Conservation (phyloP, 805 yeast species). For the Blastobotrys attinorum region DNA sequence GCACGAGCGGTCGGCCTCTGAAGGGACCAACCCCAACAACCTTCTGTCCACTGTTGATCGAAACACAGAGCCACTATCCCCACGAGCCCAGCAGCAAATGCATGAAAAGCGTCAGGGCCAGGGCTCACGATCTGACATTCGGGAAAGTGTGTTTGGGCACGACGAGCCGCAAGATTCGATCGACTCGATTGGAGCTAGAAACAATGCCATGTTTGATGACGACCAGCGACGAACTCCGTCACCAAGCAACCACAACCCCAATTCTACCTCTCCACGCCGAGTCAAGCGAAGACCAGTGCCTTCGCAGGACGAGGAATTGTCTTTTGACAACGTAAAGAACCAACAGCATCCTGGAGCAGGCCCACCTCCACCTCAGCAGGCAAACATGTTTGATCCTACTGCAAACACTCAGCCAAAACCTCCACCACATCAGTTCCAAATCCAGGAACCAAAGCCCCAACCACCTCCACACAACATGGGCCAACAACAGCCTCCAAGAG, state of each 20-base stretch:
- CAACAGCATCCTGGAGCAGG: constrained; percentile 2
- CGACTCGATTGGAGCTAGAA: constrained; percentile 12
- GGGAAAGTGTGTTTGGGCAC: constrained; percentile 20
- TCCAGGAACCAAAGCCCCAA: background rate
- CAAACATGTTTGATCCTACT: constrained; percentile 11
- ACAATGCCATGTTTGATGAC: constrained; percentile 1
- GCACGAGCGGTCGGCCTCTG: no score
- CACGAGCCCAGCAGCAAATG: no score
- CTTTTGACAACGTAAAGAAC: constrained; percentile 7
- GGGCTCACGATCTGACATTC: constrained; percentile 20
- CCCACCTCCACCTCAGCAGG: constrained; percentile 4
- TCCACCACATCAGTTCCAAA: background rate
- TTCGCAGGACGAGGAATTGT: background rate
- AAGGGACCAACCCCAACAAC: no score
- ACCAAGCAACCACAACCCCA: background rate
- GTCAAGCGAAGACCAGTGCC: constrained; percentile 2
- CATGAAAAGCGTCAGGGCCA: no score
- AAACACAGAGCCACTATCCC: no score
- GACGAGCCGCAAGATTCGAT: constrained; percentile 17
- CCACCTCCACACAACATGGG: background rate
- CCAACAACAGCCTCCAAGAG: background rate
- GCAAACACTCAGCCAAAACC: background rate
- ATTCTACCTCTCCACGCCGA: constrained; percentile 1
- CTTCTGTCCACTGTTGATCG: no score
- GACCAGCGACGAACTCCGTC: background rate